phyloP scores from a whole-genome alignment of 176 grass and related monocot species.

The Cenchrus fungigraminus region DNA sequence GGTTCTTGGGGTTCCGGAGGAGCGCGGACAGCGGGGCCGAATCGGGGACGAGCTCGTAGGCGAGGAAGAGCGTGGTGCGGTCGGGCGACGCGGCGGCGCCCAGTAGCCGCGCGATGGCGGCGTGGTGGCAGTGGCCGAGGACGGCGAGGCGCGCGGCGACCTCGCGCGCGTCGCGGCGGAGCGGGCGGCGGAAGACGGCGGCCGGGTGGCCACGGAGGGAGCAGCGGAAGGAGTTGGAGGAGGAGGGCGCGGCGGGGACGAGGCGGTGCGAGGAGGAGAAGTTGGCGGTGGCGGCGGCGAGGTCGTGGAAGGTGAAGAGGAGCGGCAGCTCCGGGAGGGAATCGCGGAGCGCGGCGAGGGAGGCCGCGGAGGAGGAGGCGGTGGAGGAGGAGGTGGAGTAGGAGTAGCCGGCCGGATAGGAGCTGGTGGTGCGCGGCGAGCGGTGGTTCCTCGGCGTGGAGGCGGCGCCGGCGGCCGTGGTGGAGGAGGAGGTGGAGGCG shows the following conservation, averaged over 20 bases:
- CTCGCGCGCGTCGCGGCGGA: slow-evolving; percentile 54
- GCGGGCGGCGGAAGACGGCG: slow-evolving; percentile 75
- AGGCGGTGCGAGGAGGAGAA: slow-evolving; percentile 68
- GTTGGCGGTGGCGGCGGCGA: slow-evolving; percentile 70
- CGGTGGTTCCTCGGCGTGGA: slow-evolving; percentile 29
- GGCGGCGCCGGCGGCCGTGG: slow-evolving; percentile 14
- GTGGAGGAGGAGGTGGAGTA: slow-evolving; percentile 40
- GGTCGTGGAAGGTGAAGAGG: slow-evolving; percentile 65
- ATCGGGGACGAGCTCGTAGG: slow-evolving; percentile 67
- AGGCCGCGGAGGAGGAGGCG: slow-evolving; percentile 48
- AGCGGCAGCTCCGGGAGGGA: slow-evolving; percentile 62
- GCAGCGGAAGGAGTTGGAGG: slow-evolving; percentile 64
- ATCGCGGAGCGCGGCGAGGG: slow-evolving; percentile 58
- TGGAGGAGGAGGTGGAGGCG: slow-evolving; percentile 13
- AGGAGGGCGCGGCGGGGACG: background rate
- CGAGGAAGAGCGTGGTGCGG: slow-evolving; percentile 69
- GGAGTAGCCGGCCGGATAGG: background rate
- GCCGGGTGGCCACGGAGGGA: slow-evolving; percentile 64
- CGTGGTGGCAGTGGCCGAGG: slow-evolving; percentile 82
- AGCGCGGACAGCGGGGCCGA: slow-evolving; percentile 59
- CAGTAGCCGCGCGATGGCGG: slow-evolving; percentile 73
- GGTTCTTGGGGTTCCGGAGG: slow-evolving; percentile 78
- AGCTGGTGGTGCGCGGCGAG: slow-evolving; percentile 10
- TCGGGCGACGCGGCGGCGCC: slow-evolving; percentile 74
- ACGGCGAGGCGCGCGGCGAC: slow-evolving; percentile 43